Evolutionary conservation across 352 stramenopile species (phyloP), one percentile per base, ranked within the genome.

Genomic region (Globisporangium splendens): DNA sequence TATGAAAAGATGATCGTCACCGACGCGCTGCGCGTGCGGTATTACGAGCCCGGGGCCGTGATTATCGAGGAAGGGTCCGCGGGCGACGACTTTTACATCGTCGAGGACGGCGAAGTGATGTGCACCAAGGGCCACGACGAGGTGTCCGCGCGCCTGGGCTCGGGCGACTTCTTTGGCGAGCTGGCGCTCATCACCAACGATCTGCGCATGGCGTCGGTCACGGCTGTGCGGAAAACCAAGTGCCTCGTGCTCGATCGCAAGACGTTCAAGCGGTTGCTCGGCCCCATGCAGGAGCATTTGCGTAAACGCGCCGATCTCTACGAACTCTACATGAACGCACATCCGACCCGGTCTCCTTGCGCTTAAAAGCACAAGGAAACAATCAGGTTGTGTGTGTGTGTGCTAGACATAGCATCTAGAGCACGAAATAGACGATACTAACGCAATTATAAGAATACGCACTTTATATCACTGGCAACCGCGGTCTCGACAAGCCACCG

Each of bases 111-210:
- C 28, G 77, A 88, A 54, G 76, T 91, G 28, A 74, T 70, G 33
- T 87, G 79, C 65, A 90, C 79, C 10, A 70, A 81, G 42, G 67
- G 64, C 54, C 75, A 68, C 46, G 59, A 83, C 49, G 78, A 92
- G 48, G 70, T 88, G 18, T 85, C 83, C 12, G 73, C 79, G 28
- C 63, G 72, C 21, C 72, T 94, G 17, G 75, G 68, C 43, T 65
- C 72, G 11, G 77, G 79, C 13, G 74, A 89, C 49, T 88, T 83
- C 56, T 89, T 90, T 54, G 80, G 84, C 12, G 79, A 93, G 65
- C 90, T 98, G 46, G 90, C 93, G 42, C 78, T 98, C 12, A 75
- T 98, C 10, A 93, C 85, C 12, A 76, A 83, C 60, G 92, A 96
- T 56, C 67, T 79, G 39, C 83, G 91, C 48, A 88, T 95, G 65